Evolutionary conservation across 352 stramenopile species (phyloP), one percentile per base, ranked within the genome.

Genomic region (Sclerospora graminicola): DNA sequence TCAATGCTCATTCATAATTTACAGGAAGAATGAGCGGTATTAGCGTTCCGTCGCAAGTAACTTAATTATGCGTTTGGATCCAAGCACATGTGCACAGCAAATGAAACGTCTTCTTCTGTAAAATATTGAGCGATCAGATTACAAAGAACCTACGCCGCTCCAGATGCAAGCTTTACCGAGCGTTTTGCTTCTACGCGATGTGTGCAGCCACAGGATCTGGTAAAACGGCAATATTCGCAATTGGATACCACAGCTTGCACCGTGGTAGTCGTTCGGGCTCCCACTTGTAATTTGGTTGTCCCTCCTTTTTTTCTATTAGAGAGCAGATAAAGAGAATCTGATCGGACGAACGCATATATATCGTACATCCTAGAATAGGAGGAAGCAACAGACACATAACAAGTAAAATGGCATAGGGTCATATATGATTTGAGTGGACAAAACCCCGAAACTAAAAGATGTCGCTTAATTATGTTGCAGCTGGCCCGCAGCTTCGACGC

Each of bases 71-170:
- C 75, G 66, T 14, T 41, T 84, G 54, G 63, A 54, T 44, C 48
- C 43, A 0, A 51, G 34, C 23, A 45, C 77, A 23, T 61, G 62
- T 16, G 60, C 73, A 16, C 64, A 89, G 45, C 63, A 69, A 30
- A 75, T 91, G 57, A 80, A 75, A 30, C 41, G 48, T 13, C 48
- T 88, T 15, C 51, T 94, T 11, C 57, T 94, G 16, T 62, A 79
- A 30, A 94, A 90, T 56, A 87, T 94, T 27, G 82, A 91, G 40
- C 63, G 58, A 6, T 94, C 82, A 18, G 76, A 89, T 51, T 99
- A 97, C 87, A 98, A 97, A 56, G 95, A 99, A 57, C 97, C 97
- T 2, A 99, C 96, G 32, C 75, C 96, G 2, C 97, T 99, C 54
- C 97, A 99, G 66, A 99, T 99, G 96, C 89, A 97, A 61, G 76